Base-by-base conservation (phyloP, 2,329 filamentous ascomycete genomes). In the Cytospora schulzeri region DNA sequence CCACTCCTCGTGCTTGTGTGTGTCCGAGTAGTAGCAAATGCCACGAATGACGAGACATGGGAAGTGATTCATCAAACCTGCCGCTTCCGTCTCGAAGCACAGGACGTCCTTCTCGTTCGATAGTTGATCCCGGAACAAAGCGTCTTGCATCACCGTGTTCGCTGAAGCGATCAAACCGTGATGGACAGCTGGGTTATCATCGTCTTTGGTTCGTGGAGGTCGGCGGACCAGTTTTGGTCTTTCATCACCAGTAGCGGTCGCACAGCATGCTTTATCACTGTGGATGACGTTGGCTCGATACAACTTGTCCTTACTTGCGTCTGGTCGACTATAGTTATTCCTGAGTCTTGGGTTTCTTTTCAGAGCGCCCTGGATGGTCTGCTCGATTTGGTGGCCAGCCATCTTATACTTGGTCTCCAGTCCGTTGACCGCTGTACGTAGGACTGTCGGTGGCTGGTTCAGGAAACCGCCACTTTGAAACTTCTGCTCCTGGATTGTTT, bases 101-200 rank as follows among this genome's bases (percentile, higher is more conserved):
- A 76, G 48, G 17, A 75, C 66, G 17, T 66, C 64, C 11, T 68
- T 60, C 24, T 72, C 65, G 7, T 22, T 24, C 1, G 69, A 51
- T 3, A 76, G 59, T 31, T 51, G 60, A 62, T 77, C 73, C 1
- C 76, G 67, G 5, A 66, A 8, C 1, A 9, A 0, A 0, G 69
- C 73, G 57, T 75, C 57, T 31, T 73, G 73, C 64, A 78, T 73
- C 14, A 76, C 1, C n/a, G 65, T 63, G 53, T 76, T 74, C 0
- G 53, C 73, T 0, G 73, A 76, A 1, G 73, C 76, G 60, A 79
- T 76, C 12, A 73, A 33, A 0, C 77, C 77, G 33, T 75, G 76
- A 60, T 77, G 75, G 2, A 78, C 65, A 14, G 57, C 45, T 9
- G 72, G 70, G 50, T 69, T 69, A 57, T 72, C 67, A 1, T 70